These are phyloP conservation scores for Fonsecaea pedrosoi DNA, from an alignment of 2,329 filamentous ascomycete genomes.

Conservation along the genomic window DNA sequence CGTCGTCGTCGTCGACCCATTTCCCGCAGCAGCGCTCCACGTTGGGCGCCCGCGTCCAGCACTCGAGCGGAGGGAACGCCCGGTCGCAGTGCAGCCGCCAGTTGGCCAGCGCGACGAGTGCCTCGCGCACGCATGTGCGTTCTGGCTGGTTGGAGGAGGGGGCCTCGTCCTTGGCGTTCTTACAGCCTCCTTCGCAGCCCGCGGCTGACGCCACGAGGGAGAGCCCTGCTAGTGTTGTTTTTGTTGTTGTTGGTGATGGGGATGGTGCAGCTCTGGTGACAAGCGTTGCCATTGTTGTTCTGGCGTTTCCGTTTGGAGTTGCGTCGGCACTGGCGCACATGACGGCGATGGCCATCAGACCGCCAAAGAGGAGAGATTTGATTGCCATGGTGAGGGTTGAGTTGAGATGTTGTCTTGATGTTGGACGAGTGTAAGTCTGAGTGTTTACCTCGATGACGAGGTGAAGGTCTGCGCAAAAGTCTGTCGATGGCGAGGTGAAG, in stretches of 20 bases:
- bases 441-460: neutral
- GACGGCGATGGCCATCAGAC: neutral
- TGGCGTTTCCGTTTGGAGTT: neutral
- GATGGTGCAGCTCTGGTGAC: neutral
- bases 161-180: neutral
- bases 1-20: constrained; percentile 9
- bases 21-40: constrained; percentile 15
- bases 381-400: neutral
- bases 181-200: neutral
- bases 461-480: no score
- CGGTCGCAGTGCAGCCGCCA: constrained; percentile 3
- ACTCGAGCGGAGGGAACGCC: neutral
- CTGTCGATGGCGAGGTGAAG: neutral
- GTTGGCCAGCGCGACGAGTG: constrained; percentile 5
- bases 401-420: neutral
- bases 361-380: neutral
- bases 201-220: neutral
- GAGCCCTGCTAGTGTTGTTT: neutral
- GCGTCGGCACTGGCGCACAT: neutral
- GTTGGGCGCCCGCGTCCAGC: constrained; percentile 5
- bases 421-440: neutral
- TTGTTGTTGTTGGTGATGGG: neutral
- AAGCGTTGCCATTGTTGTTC: neutral
- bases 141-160: neutral
- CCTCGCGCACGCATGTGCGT: constrained; percentile 11